Evolutionary conservation across 78 protist genomes (phyloP).

Genomic region (Cavenderia fasciculata): DNA sequence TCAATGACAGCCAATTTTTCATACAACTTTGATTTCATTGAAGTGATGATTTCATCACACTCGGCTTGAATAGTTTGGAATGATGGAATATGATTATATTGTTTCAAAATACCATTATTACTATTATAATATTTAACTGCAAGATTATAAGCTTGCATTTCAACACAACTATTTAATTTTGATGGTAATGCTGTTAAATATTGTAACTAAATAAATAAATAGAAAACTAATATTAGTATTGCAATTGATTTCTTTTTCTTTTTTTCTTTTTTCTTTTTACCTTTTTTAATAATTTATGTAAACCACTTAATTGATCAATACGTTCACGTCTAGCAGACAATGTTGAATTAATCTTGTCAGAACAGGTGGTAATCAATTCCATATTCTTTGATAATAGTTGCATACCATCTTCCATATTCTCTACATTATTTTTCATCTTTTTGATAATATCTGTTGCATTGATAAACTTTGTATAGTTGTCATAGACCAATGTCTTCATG

Average conservation of each 20-base stretch:
- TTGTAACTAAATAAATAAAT: conserved; percentile 73
- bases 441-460: conserved; percentile 95
- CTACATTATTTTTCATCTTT: conserved; percentile 92
- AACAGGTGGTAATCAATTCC: conserved; percentile 64
- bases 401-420: conserved; percentile 91
- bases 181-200: conserved; percentile 93
- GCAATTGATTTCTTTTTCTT: too few relatives aligned
- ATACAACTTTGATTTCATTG: conserved; percentile 44
- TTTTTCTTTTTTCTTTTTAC: conserved; percentile 84
- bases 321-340: conserved; percentile 66
- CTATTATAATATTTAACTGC: conserved; percentile 87
- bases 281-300: conserved; percentile 62
- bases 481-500: conserved; percentile 95
- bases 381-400: conserved; percentile 71
- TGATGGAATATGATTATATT: conserved; percentile 90
- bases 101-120: conserved; percentile 81
- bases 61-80: conserved; percentile 84
- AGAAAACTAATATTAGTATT: not conserved
- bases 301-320: conserved; percentile 86
- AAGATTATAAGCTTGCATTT: conserved; percentile 74
- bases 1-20: conserved; percentile 21
- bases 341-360: conserved; percentile 81
- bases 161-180: conserved; percentile 83
- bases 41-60: conserved; percentile 63
- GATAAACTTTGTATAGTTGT: conserved; percentile 96